Evolutionary conservation across 2,329 filamentous ascomycete species (phyloP).

Genomic region (Zymoseptoria pseudotritici): DNA sequence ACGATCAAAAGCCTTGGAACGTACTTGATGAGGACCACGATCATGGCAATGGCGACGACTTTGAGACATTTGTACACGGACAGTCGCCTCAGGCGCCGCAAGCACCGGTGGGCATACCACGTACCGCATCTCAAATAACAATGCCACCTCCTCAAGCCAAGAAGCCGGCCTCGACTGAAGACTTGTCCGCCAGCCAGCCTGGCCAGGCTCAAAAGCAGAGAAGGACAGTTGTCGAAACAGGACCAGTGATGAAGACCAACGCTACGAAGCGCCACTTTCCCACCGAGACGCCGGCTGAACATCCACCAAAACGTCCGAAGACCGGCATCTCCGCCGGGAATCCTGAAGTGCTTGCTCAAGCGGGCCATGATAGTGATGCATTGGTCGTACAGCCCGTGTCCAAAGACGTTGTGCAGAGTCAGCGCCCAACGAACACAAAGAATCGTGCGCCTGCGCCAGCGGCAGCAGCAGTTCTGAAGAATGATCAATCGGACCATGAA

Average conservation of each 20-base stretch:
- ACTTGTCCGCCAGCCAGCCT: not conserved
- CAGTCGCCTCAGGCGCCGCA: not conserved
- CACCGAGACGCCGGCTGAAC: not conserved
- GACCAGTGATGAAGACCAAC: not conserved
- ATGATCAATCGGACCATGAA: not conserved
- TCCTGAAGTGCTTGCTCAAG: not conserved
- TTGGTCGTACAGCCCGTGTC: not conserved
- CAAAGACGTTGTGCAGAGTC: not conserved
- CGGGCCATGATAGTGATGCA: not conserved
- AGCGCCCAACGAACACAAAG: not conserved
- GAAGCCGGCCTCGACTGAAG: not conserved
- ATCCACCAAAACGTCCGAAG: not conserved
- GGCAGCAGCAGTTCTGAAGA: not conserved
- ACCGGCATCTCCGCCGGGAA: not conserved
- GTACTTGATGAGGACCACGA: not conserved
- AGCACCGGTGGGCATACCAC: not conserved
- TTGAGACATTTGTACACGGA: not conserved
- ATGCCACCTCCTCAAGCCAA: constrained; percentile 18
- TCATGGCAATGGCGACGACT: constrained; percentile 1
- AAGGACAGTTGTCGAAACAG: not conserved
- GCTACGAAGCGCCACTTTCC: not conserved
- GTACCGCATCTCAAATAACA: constrained; percentile 16
- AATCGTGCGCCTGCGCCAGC: not conserved
- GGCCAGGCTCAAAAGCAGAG: not conserved
- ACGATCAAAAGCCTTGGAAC: not conserved